phyloP scores from a whole-genome alignment of 2,329 filamentous ascomycete genomes.

The Dactylella cylindrospora region DNA sequence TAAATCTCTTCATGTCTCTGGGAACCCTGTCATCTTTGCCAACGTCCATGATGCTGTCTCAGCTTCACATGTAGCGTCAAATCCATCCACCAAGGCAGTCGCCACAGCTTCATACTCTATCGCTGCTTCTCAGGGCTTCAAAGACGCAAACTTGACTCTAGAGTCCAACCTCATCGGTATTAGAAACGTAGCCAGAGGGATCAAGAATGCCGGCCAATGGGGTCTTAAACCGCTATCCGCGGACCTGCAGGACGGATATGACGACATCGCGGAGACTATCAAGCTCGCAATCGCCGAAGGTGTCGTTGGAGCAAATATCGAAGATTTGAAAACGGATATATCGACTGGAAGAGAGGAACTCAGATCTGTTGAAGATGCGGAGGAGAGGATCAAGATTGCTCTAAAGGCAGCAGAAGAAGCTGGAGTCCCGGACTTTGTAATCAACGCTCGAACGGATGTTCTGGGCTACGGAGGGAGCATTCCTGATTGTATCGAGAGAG shows the following conservation, averaged over 20 bases:
- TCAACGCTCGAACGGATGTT: slow-evolving; percentile 63
- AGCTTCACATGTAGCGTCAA: slow-evolving; percentile 54
- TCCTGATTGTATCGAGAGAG: slow-evolving; percentile 56
- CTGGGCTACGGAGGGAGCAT: slow-evolving; percentile 51
- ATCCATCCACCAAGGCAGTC: slow-evolving; percentile 55
- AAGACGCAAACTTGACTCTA: slow-evolving; percentile 58
- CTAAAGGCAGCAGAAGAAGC: slow-evolving; percentile 55
- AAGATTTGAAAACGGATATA: slow-evolving; percentile 56
- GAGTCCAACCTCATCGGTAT: slow-evolving; percentile 59
- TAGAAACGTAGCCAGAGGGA: slow-evolving; percentile 54
- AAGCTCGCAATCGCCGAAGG: slow-evolving; percentile 57
- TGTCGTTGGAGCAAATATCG: slow-evolving; percentile 62
- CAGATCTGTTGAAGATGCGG: slow-evolving; percentile 56
- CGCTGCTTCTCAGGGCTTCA: slow-evolving; percentile 55
- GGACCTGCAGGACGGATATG: slow-evolving; percentile 65
- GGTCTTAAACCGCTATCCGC: slow-evolving; percentile 56
- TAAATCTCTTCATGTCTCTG: slow-evolving; percentile 57
- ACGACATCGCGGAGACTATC: slow-evolving; percentile 56
- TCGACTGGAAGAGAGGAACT: slow-evolving; percentile 49
- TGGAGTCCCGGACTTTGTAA: slow-evolving; percentile 60
- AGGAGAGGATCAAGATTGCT: slow-evolving; percentile 55
- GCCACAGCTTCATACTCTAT: slow-evolving; percentile 60
- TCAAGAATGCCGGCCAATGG: slow-evolving; percentile 43
- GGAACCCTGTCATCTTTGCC: slow-evolving; percentile 58
- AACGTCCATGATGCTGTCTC: slow-evolving; percentile 62